A percentile compares a stretch with the other conserved stretches of the same genome.
Conservation (phyloP, 768 basidiomycete species). For the Clavulina sp. region DNA sequence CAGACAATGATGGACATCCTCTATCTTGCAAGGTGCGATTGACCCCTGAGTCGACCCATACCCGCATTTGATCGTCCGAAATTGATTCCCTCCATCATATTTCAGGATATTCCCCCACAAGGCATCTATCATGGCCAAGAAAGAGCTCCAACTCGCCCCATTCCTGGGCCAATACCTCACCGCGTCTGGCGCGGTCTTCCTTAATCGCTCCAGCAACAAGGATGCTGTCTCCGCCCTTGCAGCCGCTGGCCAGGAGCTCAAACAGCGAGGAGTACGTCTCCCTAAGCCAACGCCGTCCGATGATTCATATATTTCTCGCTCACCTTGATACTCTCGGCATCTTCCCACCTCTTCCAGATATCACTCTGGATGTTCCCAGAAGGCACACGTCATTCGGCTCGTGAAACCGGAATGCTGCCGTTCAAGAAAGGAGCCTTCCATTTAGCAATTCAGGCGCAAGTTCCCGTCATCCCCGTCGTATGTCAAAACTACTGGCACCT, state of each 20-base stretch:
- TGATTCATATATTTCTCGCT: neutral
- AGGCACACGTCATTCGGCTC: conserved; percentile 67
- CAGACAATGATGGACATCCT: conserved; percentile 87
- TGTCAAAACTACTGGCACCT: conserved; percentile 85
- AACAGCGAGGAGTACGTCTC: conserved; percentile 22
- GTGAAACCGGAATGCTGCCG: conserved; percentile 51
- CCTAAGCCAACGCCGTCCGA: no score
- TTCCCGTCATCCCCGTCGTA: conserved; percentile 84
- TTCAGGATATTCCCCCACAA: conserved; percentile 61
- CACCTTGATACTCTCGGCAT: neutral
- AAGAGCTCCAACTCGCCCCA: conserved; percentile 69
- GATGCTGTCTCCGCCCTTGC: conserved; percentile 55
- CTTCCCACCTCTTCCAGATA: conserved; percentile 22
- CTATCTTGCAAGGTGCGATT: conserved; percentile 56
- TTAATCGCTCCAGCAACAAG: conserved; percentile 68
- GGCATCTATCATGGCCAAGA: conserved; percentile 85
- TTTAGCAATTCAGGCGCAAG: conserved; percentile 73
- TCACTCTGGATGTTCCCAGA: conserved; percentile 95
- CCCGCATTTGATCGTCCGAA: neutral
- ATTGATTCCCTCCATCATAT: neutral
- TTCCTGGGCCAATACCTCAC: conserved; percentile 79
- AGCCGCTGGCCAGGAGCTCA: conserved; percentile 69
- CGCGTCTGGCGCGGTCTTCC: conserved; percentile 76
- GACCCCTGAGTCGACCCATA: neutral
- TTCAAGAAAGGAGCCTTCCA: conserved; percentile 99